phyloP scores from a whole-genome alignment of 768 basidiomycete species.

The Tephrocybe sp. region DNA sequence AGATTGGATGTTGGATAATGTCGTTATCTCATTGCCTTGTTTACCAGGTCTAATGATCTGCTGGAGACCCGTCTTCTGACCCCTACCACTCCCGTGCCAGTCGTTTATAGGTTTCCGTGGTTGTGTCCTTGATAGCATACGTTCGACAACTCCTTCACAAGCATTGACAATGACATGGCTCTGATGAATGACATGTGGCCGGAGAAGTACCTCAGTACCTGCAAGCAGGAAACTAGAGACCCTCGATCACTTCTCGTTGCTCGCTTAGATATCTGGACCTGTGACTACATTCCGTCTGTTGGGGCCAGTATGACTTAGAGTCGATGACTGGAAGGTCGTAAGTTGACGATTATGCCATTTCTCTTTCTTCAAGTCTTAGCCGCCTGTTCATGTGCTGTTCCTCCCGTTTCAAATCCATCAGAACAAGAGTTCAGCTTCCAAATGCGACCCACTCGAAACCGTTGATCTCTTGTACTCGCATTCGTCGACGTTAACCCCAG shows the following conservation, averaged over 20 bases:
- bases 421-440: background rate
- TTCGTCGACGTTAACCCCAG: constrained; percentile 6
- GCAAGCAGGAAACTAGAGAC: constrained; percentile 1
- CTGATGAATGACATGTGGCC: constrained; percentile 4
- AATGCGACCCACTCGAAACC: constrained; percentile 5
- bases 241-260: background rate
- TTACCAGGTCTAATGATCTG: background rate
- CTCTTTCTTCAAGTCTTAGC: background rate
- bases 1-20: too few relatives aligned
- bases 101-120: constrained; percentile 5
- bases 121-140: background rate
- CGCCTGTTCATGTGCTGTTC: too few relatives aligned
- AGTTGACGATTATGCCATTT: background rate
- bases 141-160: background rate
- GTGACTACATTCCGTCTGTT: background rate
- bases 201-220: background rate
- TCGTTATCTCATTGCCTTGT: too few relatives aligned
- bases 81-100: background rate
- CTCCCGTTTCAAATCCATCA: background rate
- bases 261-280: constrained; percentile 5
- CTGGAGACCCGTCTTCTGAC: background rate
- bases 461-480: constrained; percentile 6
- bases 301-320: background rate
- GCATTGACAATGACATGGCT: background rate
- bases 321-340: too few relatives aligned